Conservation (phyloP, 2,329 filamentous ascomycete genomes). For the Ophiocordyceps camponoti-saundersi region DNA sequence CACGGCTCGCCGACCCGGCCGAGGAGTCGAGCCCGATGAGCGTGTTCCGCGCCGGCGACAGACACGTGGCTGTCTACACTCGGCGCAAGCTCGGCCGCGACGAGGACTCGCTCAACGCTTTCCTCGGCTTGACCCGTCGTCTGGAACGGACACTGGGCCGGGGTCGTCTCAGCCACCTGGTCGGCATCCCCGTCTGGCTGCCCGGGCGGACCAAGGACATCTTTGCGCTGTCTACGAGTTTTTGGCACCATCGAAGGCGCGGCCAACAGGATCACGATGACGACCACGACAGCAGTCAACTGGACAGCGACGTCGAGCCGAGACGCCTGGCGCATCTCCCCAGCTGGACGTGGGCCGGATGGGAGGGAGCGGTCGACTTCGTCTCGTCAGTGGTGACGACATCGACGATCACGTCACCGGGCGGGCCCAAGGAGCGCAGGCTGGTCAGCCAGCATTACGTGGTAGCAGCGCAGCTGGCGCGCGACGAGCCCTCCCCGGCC, state of each 20-base stretch:
- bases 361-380: conserved; percentile 16
- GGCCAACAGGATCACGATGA: conserved; percentile 3
- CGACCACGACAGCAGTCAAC: not conserved
- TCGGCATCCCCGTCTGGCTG: conserved; percentile 16
- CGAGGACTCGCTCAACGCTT: conserved; percentile 16
- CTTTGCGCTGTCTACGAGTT: conserved; percentile 16
- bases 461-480: conserved; percentile 15
- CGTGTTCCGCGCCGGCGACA: conserved; percentile 17
- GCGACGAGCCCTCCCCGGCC: conserved; percentile 13
- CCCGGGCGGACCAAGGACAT: conserved; percentile 12
- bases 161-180: conserved; percentile 12
- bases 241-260: conserved; percentile 15
- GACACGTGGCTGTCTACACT: conserved; percentile 16
- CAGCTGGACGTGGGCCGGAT: conserved; percentile 20
- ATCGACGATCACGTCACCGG: conserved; percentile 10
- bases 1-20: conserved; percentile 10
- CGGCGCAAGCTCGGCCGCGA: conserved; percentile 11
- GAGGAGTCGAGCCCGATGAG: conserved; percentile 16
- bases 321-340: conserved; percentile 13
- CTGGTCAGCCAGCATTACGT: conserved; percentile 18
- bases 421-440: conserved; percentile 11
- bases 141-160: conserved; percentile 13
- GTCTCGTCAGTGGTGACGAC: conserved; percentile 6
- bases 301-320: not conserved
- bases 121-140: conserved; percentile 13